These are phyloP conservation scores for Thelonectria discophora DNA, from an alignment of 2,329 filamentous ascomycete species.

Conservation along the genomic window DNA sequence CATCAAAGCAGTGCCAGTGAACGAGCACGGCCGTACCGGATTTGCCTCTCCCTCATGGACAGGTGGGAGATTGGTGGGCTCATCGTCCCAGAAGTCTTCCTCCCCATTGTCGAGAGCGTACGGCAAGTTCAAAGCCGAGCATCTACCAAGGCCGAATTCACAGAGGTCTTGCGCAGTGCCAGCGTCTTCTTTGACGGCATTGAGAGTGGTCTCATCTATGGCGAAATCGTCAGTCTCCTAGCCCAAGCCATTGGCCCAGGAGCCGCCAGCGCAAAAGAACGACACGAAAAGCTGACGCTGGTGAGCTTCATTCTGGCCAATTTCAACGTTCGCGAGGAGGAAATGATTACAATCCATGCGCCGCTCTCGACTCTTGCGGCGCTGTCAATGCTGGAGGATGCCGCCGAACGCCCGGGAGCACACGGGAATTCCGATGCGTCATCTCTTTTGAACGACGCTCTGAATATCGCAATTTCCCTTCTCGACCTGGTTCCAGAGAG, in stretches of 20 bases:
- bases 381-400: conserved; percentile 72
- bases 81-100: conserved; percentile 87
- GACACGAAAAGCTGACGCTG: conserved; percentile 72
- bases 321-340: conserved; percentile 95
- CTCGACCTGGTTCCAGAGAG: conserved; percentile 72
- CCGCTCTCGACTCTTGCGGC: conserved; percentile 69
- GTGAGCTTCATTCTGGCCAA: conserved; percentile 83
- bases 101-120: conserved; percentile 84
- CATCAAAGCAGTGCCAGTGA: conserved; percentile 58
- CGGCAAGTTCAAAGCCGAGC: conserved; percentile 75
- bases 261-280: conserved; percentile 54
- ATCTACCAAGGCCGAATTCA: conserved; percentile 73
- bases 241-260: conserved; percentile 64
- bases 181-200: conserved; percentile 98
- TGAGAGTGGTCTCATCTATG: conserved; percentile 92
- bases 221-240: conserved; percentile 77
- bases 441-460: conserved; percentile 47
- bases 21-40: conserved; percentile 84
- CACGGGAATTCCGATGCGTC: conserved; percentile 35
- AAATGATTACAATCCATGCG: conserved; percentile 89
- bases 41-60: conserved; percentile 96
- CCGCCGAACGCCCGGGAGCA: conserved; percentile 50
- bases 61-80: conserved; percentile 95
- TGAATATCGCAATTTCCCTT: conserved; percentile 64
- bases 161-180: conserved; percentile 90